phyloP scores from a whole-genome alignment of 2,329 filamentous ascomycete species.

The Nannizzia gypsea region DNA sequence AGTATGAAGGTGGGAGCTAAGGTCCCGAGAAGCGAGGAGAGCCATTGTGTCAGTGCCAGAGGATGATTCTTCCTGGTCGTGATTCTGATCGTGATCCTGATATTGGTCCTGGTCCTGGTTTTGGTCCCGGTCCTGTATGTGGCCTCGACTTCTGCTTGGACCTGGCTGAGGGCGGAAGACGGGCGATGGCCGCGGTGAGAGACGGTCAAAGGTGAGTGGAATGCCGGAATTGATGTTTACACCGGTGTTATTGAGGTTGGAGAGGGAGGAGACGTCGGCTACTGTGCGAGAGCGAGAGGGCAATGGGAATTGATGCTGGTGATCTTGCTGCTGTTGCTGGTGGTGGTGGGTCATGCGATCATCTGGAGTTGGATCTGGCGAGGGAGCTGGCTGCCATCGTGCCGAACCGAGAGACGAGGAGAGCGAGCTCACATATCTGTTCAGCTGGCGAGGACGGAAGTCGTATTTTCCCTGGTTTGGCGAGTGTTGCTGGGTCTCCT shows the following conservation, averaged over 20 bases:
- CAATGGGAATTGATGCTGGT: neutral
- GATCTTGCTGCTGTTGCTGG: no score
- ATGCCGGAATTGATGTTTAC: neutral
- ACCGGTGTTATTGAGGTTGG: neutral
- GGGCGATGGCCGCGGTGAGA: conserved; percentile 1
- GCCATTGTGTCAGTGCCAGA: neutral
- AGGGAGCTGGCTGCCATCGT: conserved; percentile 10
- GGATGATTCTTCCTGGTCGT: neutral
- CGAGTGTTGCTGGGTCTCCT: neutral
- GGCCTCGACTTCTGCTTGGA: neutral
- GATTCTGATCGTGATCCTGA: no score
- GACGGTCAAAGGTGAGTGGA: neutral
- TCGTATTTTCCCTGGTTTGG: neutral
- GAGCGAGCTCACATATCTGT: conserved; percentile 14
- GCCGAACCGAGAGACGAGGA: conserved; percentile 13
- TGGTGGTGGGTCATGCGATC: neutral
- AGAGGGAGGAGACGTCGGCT: neutral
- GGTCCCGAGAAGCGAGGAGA: conserved; percentile 1
- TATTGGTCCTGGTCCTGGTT: neutral
- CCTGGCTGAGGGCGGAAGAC: neutral
- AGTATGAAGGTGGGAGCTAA: neutral
- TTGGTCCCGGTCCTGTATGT: neutral
- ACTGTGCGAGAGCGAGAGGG: neutral
- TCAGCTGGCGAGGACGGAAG: neutral
- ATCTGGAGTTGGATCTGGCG: conserved; percentile 3